phyloP scores from a whole-genome alignment of 2,329 filamentous ascomycete species.

The Onygenales sp. region DNA sequence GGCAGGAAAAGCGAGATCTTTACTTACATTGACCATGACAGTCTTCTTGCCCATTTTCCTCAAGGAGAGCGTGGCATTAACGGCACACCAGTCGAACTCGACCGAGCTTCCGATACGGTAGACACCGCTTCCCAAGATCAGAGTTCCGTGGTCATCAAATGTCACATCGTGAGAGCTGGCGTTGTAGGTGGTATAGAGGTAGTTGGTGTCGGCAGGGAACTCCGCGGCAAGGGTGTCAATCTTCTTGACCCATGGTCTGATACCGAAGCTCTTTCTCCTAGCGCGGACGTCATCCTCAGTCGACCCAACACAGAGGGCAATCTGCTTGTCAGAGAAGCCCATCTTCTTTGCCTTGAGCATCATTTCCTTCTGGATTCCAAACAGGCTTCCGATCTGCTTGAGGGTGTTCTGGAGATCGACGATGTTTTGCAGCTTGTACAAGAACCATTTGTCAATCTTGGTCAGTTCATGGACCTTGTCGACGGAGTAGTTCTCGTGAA shows the following conservation, averaged over 20 bases:
- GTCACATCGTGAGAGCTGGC: slow-evolving; percentile 85
- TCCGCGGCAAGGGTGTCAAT: slow-evolving; percentile 96
- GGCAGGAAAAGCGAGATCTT: too few relatives aligned
- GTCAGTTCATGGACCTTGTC: slow-evolving; percentile 86
- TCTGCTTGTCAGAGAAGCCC: slow-evolving; percentile 95
- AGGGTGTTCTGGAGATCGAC: slow-evolving; percentile 83
- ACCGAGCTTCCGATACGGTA: slow-evolving; percentile 97
- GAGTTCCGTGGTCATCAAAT: slow-evolving; percentile 82
- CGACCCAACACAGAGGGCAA: slow-evolving; percentile 73
- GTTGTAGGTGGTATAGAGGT: slow-evolving; percentile 97
- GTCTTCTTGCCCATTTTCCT: slow-evolving; percentile 90
- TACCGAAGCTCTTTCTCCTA: slow-evolving; percentile 72
- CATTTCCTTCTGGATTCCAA: slow-evolving; percentile 78
- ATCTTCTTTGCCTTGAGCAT: slow-evolving; percentile 91
- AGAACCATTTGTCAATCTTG: slow-evolving; percentile 99
- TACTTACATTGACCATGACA: slow-evolving; percentile 70
- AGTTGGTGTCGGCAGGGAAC: slow-evolving; percentile 91
- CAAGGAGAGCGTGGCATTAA: slow-evolving; percentile 77
- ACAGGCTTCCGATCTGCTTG: slow-evolving; percentile 71
- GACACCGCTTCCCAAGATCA: slow-evolving; percentile 88
- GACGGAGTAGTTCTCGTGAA: slow-evolving; percentile 90
- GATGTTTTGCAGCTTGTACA: slow-evolving; percentile 96
- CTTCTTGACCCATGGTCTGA: slow-evolving; percentile 94
- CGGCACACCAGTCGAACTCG: slow-evolving; percentile 98
- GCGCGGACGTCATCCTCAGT: slow-evolving; percentile 86